Conservation (phyloP, 805 yeast genomes). For the Cephaloascus albidus region DNA sequence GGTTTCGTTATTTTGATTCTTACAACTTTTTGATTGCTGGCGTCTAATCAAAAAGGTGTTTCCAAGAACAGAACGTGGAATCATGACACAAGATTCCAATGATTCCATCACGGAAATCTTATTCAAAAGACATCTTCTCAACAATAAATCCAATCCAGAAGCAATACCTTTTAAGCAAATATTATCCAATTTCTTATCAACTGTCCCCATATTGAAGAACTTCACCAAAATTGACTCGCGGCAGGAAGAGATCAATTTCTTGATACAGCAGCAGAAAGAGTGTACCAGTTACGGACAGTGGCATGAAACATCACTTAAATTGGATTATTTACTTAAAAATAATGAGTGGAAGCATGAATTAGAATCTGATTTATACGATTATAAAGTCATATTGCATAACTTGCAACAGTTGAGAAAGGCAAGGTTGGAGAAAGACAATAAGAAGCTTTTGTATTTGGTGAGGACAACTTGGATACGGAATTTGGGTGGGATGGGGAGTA, state of each 20-base stretch:
- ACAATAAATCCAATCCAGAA: neutral
- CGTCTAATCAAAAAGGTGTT: too few species aligned
- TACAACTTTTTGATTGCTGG: too few species aligned
- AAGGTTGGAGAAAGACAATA: slow-evolving; percentile 46
- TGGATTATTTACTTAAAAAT: slow-evolving; percentile 59
- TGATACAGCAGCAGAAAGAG: neutral
- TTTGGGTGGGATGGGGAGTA: slow-evolving; percentile 80
- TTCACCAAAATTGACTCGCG: neutral
- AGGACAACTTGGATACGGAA: slow-evolving; percentile 83
- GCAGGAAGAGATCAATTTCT: neutral
- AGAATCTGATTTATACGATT: slow-evolving; percentile 67
- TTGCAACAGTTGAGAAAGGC: slow-evolving; percentile 51
- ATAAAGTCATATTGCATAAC: slow-evolving; percentile 42
- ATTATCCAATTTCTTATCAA: neutral
- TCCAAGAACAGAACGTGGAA: too few species aligned
- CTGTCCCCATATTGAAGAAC: neutral
- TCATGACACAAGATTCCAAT: too few species aligned
- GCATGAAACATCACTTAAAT: slow-evolving; percentile 49
- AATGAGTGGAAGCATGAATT: slow-evolving; percentile 63
- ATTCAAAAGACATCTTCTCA: neutral
- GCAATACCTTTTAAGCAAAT: too few species aligned
- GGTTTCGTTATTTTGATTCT: too few species aligned
- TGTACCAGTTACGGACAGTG: slow-evolving; percentile 40
- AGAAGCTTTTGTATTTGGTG: slow-evolving; percentile 58
- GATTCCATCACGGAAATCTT: neutral